A percentile compares a stretch with the other conserved stretches of the same genome.
These are phyloP conservation scores for Xylaria sp. DNA, from an alignment of 2,329 filamentous ascomycete species.

Conservation along the genomic window DNA sequence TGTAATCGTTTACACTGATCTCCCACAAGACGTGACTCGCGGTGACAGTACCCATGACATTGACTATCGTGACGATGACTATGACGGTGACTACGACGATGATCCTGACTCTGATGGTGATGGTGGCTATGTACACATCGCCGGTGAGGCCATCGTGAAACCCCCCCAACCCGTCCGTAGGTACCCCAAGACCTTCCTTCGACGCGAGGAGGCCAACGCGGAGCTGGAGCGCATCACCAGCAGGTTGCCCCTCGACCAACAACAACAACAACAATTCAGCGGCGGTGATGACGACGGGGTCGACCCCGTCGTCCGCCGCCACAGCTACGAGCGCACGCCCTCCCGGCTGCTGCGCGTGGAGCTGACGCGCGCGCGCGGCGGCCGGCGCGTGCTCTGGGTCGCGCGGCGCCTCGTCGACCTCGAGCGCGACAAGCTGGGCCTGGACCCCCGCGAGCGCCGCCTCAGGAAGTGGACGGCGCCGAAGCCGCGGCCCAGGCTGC, in stretches of 20 bases:
- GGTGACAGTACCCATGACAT: too few species aligned
- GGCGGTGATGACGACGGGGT: constrained; percentile 22
- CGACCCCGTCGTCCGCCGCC: constrained; percentile 15
- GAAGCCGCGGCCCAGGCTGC: constrained; percentile 18
- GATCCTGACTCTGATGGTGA: not conserved
- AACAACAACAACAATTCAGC: too few species aligned
- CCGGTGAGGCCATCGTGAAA: constrained; percentile 3
- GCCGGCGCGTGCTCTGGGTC: constrained; percentile 27
- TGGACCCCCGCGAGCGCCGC: constrained; percentile 1
- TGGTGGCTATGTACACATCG: not conserved
- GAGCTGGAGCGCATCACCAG: constrained; percentile 17
- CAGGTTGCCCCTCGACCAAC: constrained; percentile 5
- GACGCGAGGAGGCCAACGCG: constrained; percentile 26
- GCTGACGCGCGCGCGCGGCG: constrained; percentile 17
- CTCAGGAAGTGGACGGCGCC: constrained; percentile 20
- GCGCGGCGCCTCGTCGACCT: constrained; percentile 15
- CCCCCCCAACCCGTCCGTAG: not conserved
- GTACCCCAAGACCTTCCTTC: constrained; percentile 8
- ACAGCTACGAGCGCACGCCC: constrained; percentile 8
- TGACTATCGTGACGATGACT: too few species aligned
- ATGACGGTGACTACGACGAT: too few species aligned
- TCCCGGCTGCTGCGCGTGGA: constrained; percentile 23
- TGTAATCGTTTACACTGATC: too few species aligned
- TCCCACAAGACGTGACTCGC: too few species aligned
- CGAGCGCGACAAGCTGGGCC: not conserved